Conservation (phyloP, 2,329 filamentous ascomycete genomes). For the Pseudogymnoascus sp. region DNA sequence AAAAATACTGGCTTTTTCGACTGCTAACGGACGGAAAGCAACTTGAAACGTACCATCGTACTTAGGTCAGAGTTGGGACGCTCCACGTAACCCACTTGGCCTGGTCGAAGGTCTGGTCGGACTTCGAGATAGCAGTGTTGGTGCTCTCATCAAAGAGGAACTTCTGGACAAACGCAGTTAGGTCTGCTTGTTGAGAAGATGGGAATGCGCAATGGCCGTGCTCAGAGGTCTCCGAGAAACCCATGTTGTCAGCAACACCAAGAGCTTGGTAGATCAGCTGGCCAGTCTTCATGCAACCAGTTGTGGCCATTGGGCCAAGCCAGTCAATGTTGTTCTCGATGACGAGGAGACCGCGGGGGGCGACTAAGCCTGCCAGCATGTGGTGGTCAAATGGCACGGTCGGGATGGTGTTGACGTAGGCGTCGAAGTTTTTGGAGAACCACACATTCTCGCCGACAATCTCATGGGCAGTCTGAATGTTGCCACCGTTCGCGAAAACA, state of each 20-base stretch:
- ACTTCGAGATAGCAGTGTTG: conserved; percentile 18
- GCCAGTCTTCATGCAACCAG: conserved; percentile 45
- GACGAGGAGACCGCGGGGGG: conserved; percentile 47
- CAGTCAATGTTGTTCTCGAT: conserved; percentile 48
- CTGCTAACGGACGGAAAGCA: not conserved
- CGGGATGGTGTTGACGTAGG: conserved; percentile 39
- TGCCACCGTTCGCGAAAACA: conserved; percentile 43
- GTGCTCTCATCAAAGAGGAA: conserved; percentile 33
- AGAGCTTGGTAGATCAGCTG: conserved; percentile 48
- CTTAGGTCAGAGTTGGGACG: conserved; percentile 21
- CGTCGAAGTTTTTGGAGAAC: conserved; percentile 50
- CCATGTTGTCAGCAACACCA: conserved; percentile 44
- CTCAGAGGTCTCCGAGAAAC: conserved; percentile 41
- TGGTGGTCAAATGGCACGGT: conserved; percentile 50
- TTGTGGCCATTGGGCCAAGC: conserved; percentile 45
- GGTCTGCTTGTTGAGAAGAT: conserved; percentile 35
- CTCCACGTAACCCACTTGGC: conserved; percentile 26
- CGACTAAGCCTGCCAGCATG: conserved; percentile 48
- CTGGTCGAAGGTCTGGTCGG: conserved; percentile 21
- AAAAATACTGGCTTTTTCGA: not conserved
- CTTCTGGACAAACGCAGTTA: conserved; percentile 43
- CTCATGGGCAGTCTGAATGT: conserved; percentile 51
- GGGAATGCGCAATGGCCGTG: conserved; percentile 46
- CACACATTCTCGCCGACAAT: conserved; percentile 56
- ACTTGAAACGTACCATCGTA: not conserved